These are phyloP conservation scores for Penicillium decumbens DNA, from an alignment of 2,329 filamentous ascomycete genomes.

Conservation along the genomic window DNA sequence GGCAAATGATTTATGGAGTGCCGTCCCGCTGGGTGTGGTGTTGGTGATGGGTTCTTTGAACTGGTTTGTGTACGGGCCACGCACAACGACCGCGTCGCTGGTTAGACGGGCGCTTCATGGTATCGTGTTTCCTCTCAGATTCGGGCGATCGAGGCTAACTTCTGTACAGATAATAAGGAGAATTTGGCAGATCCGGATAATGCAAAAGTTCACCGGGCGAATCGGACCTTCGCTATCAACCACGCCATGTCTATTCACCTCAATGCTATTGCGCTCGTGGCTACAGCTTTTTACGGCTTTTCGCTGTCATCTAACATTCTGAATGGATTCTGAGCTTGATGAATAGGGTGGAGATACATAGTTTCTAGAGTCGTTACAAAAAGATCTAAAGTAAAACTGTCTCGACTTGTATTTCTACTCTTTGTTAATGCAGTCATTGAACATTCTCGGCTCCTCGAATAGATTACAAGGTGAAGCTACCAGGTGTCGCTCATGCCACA, in stretches of 20 bases:
- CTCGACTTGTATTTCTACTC: background rate
- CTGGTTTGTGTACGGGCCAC: slow-evolving; percentile 35
- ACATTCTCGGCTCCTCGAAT: background rate
- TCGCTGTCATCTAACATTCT: slow-evolving; percentile 18
- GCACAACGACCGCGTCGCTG: slow-evolving; percentile 32
- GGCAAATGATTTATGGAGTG: slow-evolving; percentile 17
- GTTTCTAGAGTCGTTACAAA: background rate
- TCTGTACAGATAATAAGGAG: slow-evolving; percentile 6
- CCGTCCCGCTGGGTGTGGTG: slow-evolving; percentile 29
- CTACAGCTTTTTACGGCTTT: slow-evolving; percentile 29
- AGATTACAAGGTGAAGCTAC: background rate
- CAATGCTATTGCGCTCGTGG: slow-evolving; percentile 38
- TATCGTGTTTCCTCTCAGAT: background rate
- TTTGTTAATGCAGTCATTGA: background rate
- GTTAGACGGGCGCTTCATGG: slow-evolving; percentile 28
- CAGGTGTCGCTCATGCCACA: background rate
- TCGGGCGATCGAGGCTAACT: background rate
- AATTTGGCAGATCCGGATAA: background rate
- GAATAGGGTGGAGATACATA: background rate
- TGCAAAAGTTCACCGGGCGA: slow-evolving; percentile 17
- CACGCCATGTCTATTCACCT: slow-evolving; percentile 45
- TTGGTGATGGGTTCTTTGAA: slow-evolving; percentile 34
- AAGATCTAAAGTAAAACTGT: background rate
- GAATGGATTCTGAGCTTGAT: background rate
- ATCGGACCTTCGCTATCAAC: slow-evolving; percentile 33